Evolutionary conservation across 352 stramenopile genomes (phyloP), one percentile per base, ranked within the genome.

Genomic region (Phytopythium aichiense): DNA sequence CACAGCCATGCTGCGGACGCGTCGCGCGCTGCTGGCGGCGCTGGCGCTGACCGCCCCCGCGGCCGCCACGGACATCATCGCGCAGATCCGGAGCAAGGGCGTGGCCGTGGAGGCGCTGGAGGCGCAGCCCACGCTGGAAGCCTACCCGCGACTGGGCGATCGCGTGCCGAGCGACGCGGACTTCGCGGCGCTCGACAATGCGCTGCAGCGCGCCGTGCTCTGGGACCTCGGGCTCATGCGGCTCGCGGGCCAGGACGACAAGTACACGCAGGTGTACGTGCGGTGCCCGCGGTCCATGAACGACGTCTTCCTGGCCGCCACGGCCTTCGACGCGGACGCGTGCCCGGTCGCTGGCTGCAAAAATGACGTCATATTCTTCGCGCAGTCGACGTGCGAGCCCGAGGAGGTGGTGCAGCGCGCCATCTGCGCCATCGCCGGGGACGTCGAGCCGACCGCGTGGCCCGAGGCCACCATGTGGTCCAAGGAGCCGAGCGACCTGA

Each of bases 221-320:
- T 81, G 73, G 73, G 74, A 71, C 30, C 53, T 67, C 23, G 70
- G 70, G 4, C 71, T 60, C 58, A 55, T 77, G 20, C 67, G 40
- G 4, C 54, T 46, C 25, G 43, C 20, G 6, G 50, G 28, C 9
- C 5, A 12, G 9, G 16, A n/a, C 25, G 13, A 9, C 12, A 15
- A 2, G 4, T 77, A 77, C 54, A 31, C 70, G 3, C 68, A 83
- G 31, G 64, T 83, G 1, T 80, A 78, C 56, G 72, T 80, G 35
- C 58, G 60, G 7, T 80, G 74, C 30, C 66, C 60, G 0, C 61
- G 63, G 31, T 74, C 69, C 20, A 83, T 83, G 72, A 72, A 64
- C 52, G 72, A 76, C 62, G 59, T 76, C 28, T 80, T 83, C 61
- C 65, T 64, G 23, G 45, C 56, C 2, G 16, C 60, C 0, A 5